A percentile compares a stretch with the other conserved stretches of the same genome.
These are phyloP conservation scores for Acanthamoeba castellanii DNA, from an alignment of 208 protist species.

Conservation along the genomic window DNA sequence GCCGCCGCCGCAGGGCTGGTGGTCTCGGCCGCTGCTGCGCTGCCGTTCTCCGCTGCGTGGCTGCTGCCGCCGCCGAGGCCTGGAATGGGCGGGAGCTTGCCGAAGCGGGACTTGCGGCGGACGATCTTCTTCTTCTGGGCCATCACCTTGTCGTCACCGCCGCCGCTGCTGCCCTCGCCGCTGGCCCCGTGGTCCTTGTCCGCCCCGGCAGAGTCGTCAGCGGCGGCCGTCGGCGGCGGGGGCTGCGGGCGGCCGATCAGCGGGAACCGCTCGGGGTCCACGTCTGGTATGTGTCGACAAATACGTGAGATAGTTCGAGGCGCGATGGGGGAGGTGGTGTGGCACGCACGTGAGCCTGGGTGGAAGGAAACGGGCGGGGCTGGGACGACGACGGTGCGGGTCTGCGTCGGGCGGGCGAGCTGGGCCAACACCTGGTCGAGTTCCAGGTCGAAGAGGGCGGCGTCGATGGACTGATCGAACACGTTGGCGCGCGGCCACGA, in stretches of 20 bases:
- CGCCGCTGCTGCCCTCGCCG: background rate
- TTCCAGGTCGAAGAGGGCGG: background rate
- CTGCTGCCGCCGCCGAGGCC: background rate
- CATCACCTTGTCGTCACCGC: background rate
- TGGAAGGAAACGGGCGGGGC: background rate
- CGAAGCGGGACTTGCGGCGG: background rate
- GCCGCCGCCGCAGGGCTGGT: background rate
- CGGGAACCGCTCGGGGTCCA: background rate
- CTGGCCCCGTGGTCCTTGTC: background rate
- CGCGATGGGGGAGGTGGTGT: background rate
- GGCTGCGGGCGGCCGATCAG: background rate
- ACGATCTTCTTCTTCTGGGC: constrained; percentile 4
- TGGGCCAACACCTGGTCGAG: constrained; percentile 6
- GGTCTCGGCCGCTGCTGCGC: too few species aligned
- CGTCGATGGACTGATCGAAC: constrained; percentile 51
- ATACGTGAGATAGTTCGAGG: background rate
- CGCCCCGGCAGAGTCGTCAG: background rate
- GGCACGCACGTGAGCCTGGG: background rate
- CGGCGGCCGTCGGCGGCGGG: background rate
- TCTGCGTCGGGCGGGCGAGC: background rate
- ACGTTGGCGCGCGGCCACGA: constrained; percentile 29
- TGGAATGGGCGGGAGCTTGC: background rate
- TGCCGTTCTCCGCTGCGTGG: background rate
- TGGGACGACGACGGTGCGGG: background rate
- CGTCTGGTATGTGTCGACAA: background rate